Evolutionary conservation across 73 alveolate species (phyloP), one percentile per base, ranked within the genome.

Genomic region (Effrenium voratum): DNA sequence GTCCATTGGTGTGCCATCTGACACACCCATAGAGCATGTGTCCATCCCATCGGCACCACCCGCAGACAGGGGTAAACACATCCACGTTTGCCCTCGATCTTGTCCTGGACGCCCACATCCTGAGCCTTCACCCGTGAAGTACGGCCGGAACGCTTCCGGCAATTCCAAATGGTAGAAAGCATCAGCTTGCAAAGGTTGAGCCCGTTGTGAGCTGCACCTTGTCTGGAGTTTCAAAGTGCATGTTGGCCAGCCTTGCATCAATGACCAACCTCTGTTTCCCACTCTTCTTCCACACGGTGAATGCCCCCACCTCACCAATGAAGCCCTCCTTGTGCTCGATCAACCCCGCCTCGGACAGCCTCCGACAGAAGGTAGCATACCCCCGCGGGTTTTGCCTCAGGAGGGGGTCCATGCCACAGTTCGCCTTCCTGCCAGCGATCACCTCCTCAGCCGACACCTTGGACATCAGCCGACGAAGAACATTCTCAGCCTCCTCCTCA

Each of bases 11-110:
- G 94, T 0, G 3, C 5, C 43, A 1, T 1, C 66, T 85, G 94
- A 45, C 94, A 85, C 12, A 60, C 66, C 94, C 94, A 85, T 28
- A 85, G 63, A 2, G 94, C 94, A 40, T 85, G 94, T 1, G 94
- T 38, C 94, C 94, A 85, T 1, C 94, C 94, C 94, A 85, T 85
- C 8, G 94, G 94, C 24, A 85, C 79, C 13, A 41, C 79, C 34
- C 82, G 46, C 24, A 85, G 10, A 28, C 45, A 5, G 0, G 94
- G 94, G 30, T 38, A 38, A 28, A 85, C 82, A 60, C 30, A 24
- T 3, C 46, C 70, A 47, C 13, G 28, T 22, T 44, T 2, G 5
- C 91, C 91, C 32, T 80, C 91, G 5, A 83, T 82, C 0, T 55
- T 38, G 32, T 47, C 2, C 3, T 4, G 3, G 26, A 85, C 41